Evolutionary conservation across 495 filamentous ascomycete species (phyloP).

Genomic region (Hypoxylon lenormandii): DNA sequence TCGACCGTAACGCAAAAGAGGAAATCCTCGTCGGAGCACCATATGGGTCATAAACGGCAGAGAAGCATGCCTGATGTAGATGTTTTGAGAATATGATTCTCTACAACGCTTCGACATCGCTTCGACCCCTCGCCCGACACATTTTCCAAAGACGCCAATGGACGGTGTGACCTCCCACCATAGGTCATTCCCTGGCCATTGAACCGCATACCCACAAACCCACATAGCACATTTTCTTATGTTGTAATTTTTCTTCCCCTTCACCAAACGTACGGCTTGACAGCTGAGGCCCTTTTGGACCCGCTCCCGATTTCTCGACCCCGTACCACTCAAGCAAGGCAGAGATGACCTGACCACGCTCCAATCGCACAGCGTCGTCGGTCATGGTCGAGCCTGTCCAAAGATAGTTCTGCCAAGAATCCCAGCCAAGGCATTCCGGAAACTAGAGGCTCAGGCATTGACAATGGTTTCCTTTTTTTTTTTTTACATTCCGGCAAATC

Average conservation of each 20-base stretch:
- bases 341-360: neutral
- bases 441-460: constrained; percentile 11
- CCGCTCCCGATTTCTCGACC: constrained; percentile 5
- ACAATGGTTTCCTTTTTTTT: constrained; percentile 20
- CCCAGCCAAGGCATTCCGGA: constrained; percentile 4
- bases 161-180: constrained; percentile 49
- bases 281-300: neutral
- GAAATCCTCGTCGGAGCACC: constrained; percentile 58
- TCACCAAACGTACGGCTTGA: neutral
- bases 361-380: neutral
- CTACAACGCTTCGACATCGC: neutral
- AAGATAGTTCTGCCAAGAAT: neutral
- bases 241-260: constrained; percentile 12
- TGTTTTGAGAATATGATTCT: constrained; percentile 38
- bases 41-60: constrained; percentile 61
- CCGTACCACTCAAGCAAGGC: constrained; percentile 4
- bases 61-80: constrained; percentile 62
- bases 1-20: constrained; percentile 60
- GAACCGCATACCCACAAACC: constrained; percentile 22
- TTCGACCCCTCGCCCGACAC: constrained; percentile 23
- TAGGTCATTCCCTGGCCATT: constrained; percentile 53
- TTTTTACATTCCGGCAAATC: constrained; percentile 14
- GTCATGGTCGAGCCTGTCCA: constrained; percentile 1
- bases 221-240: constrained; percentile 13
- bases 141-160: constrained; percentile 44